Evolutionary conservation across 331 rosid genomes (phyloP).

Genomic region (Malus hybrid): DNA sequence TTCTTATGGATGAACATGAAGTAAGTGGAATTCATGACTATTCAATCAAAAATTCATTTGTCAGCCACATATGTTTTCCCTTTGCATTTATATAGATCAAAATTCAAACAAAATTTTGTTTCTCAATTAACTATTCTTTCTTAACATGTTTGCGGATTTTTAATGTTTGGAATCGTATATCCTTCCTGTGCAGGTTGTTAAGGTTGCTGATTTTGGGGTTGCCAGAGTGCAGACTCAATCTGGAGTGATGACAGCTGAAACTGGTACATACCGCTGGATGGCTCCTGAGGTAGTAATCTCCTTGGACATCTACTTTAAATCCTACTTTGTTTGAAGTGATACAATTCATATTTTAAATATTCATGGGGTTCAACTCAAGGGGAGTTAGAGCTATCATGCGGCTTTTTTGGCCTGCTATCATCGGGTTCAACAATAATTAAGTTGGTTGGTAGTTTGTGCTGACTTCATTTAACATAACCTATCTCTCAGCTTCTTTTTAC

Average conservation of each 20-base stretch:
- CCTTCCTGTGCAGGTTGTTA: slow-evolving; percentile 63
- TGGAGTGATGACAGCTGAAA: slow-evolving; percentile 99
- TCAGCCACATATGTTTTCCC: not conserved
- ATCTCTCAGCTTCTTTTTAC: slow-evolving; percentile 9
- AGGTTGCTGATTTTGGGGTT: slow-evolving; percentile 99
- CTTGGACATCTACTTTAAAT: not conserved
- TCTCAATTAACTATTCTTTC: not conserved
- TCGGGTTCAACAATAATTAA: not conserved
- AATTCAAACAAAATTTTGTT: not conserved
- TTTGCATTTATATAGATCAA: not conserved
- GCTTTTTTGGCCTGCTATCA: not conserved
- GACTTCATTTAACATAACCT: not conserved
- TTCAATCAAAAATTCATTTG: slow-evolving; percentile 9
- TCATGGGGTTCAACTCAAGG: not conserved
- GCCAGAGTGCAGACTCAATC: slow-evolving; percentile 95
- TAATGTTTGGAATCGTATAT: slow-evolving; percentile 11
- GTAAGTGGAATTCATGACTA: slow-evolving; percentile 43
- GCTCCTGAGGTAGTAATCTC: slow-evolving; percentile 84
- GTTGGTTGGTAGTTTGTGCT: not conserved
- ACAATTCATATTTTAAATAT: not conserved
- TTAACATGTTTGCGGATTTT: not conserved
- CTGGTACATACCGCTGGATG: slow-evolving; percentile 99
- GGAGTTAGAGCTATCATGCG: not conserved
- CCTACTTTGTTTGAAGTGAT: not conserved
- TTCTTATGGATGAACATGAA: slow-evolving; percentile 98